Percentiles rank a stretch among this genome's conserved stretches.
phyloP scores from a whole-genome alignment of 768 basidiomycete genomes.

The Exidia glandulosa region DNA sequence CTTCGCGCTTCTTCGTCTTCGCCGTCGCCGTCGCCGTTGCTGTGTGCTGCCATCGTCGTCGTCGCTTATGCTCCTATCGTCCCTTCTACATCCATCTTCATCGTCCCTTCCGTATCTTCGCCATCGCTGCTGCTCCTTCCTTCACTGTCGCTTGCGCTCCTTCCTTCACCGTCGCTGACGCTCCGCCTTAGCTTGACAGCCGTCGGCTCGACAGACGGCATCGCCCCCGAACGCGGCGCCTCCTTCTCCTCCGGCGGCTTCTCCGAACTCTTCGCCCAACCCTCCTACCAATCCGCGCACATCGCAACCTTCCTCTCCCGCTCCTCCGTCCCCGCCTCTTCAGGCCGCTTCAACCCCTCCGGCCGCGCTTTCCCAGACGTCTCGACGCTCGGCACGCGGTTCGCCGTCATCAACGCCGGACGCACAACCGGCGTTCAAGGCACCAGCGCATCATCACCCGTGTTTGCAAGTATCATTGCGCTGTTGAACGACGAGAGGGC shows the following conservation, averaged over 20 bases:
- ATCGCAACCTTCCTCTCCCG: conserved; percentile 14
- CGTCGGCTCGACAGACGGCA: conserved; percentile 10
- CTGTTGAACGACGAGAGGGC: conserved; percentile 24
- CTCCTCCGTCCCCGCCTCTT: conserved; percentile 9
- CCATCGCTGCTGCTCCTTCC: too few species aligned
- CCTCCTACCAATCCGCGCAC: conserved; percentile 2
- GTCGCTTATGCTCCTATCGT: too few species aligned
- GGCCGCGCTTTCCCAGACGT: conserved; percentile 3
- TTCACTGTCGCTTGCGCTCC: too few species aligned
- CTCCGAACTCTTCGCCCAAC: conserved; percentile 5
- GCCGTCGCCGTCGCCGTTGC: too few species aligned
- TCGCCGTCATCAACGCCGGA: background rate
- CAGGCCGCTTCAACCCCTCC: conserved; percentile 14
- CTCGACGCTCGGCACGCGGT: background rate
- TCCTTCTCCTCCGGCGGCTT: conserved; percentile 11
- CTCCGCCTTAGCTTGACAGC: conserved; percentile 7
- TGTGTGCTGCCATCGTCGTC: too few species aligned
- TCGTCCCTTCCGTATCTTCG: too few species aligned
- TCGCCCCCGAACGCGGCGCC: conserved; percentile 7
- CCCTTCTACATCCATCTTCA: too few species aligned
- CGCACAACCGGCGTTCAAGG: conserved; percentile 1
- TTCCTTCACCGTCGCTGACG: too few species aligned
- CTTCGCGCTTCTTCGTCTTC: too few species aligned
- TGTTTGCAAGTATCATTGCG: conserved; percentile 22
- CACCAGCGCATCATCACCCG: conserved; percentile 11